phyloP scores from a whole-genome alignment of 306 rosid species.

The Fragaria iinumae region DNA sequence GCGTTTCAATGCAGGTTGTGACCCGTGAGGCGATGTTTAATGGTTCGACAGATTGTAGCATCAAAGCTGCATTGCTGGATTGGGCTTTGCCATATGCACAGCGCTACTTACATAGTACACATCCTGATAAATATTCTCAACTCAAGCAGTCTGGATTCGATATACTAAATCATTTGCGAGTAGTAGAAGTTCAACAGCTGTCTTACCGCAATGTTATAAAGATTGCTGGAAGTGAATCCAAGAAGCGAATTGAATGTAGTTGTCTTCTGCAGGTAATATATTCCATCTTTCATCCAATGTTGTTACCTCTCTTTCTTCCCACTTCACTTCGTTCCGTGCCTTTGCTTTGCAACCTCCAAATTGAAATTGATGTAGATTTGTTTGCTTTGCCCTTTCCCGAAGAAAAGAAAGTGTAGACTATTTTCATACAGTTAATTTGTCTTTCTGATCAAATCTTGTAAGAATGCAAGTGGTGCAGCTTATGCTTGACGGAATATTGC shows the following conservation, averaged over 20 bases:
- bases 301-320: no score
- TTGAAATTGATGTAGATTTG: not conserved
- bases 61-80: constrained; percentile 60
- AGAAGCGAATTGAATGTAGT: constrained; percentile 51
- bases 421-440: not conserved
- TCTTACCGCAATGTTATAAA: constrained; percentile 74
- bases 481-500: not conserved
- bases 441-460: not conserved
- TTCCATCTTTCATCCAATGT: not conserved
- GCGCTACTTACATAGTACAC: constrained; percentile 65
- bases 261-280: constrained; percentile 75
- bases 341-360: no score
- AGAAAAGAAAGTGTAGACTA: not conserved
- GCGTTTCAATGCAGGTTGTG: constrained; percentile 61
- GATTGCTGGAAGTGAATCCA: constrained; percentile 45
- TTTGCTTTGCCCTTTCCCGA: not conserved
- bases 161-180: constrained; percentile 45
- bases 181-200: constrained; percentile 75
- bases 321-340: no score
- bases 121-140: constrained; percentile 51
- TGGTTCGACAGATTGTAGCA: constrained; percentile 53
- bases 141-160: constrained; percentile 70
- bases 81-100: constrained; percentile 90
- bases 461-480: not conserved
- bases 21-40: constrained; percentile 75